phyloP scores from a whole-genome alignment of 1,284 basidiomycete species.

The Trichosporon ovoides region DNA sequence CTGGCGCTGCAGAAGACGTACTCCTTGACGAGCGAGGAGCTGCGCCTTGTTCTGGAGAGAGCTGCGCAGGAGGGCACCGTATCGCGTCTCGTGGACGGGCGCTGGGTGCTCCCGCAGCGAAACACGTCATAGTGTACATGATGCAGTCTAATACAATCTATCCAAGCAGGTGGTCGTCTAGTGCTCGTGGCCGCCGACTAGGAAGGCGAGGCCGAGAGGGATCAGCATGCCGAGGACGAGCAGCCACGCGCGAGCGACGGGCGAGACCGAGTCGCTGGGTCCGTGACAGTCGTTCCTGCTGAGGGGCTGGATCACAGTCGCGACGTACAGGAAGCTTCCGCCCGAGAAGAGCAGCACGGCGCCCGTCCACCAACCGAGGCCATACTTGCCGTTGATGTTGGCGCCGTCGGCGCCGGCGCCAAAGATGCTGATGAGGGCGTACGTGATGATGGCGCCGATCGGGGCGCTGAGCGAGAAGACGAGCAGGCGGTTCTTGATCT shows the following conservation, averaged over 20 bases:
- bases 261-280: slow-evolving; percentile 11
- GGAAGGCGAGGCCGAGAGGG: slow-evolving; percentile 56
- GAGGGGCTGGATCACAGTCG: slow-evolving; percentile 76
- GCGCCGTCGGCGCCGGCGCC: slow-evolving; percentile 33
- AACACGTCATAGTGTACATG: background rate
- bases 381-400: slow-evolving; percentile 9
- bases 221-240: slow-evolving; percentile 66
- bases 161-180: slow-evolving; percentile 1
- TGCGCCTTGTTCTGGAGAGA: slow-evolving; percentile 37
- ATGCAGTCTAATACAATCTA: slow-evolving; percentile 3
- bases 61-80: background rate
- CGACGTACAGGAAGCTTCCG: slow-evolving; percentile 90
- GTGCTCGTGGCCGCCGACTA: slow-evolving; percentile 53
- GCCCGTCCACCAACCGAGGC: slow-evolving; percentile 60
- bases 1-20: slow-evolving; percentile 71
- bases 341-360: slow-evolving; percentile 54
- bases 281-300: slow-evolving; percentile 20
- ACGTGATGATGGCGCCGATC: slow-evolving; percentile 65
- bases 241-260: slow-evolving; percentile 53
- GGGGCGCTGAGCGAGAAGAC: slow-evolving; percentile 77
- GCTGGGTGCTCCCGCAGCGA: background rate
- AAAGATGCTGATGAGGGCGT: slow-evolving; percentile 58
- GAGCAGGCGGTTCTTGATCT: slow-evolving; percentile 69
- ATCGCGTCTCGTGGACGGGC: background rate
- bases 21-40: slow-evolving; percentile 67